Base-by-base conservation (phyloP, 1,284 basidiomycete species). In the Cutaneotrichosporon spelunceum region DNA sequence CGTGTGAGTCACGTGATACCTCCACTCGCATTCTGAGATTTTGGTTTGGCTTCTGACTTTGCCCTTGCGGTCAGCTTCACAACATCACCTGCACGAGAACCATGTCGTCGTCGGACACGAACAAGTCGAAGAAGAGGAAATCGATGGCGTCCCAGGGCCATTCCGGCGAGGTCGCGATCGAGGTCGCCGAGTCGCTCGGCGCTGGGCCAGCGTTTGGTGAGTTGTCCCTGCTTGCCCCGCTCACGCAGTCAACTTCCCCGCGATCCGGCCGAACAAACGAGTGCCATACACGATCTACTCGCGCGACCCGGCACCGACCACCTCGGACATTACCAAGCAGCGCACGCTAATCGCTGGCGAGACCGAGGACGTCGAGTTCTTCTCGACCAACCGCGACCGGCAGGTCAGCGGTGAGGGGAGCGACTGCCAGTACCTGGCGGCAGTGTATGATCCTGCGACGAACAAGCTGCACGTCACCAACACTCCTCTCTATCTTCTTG, bases 121-220 rank as follows among this genome's bases (percentile, higher is more conserved):
- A 67, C 54, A 70, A 68, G 56, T 64, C 66, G 45, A 68, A 70
- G 49, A 76, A 75, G 62, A 66, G 73, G 30, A 76, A 75, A 65
- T 75, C 75, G 11, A 56, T 62, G 26, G 69, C 49, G 24, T n/a
- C 13, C 24, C 49, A 45, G 14, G 26, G 27, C 13, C n/a, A 16
- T 3, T 23, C 36, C 13, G 26, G 49, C 27, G 36, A 52, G 7
- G 57, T 58, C 14, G 29, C 19, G 24, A 27, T 58, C 2, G 36
- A 45, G 11, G 10, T 58, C 24, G 24, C 49, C 5, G 57, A 58
- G 21, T 23, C 57, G 21, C 14, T 44, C 13, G 79, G 83, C 66
- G 76, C 85, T 54, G 89, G 88, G 19, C 89, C 90, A 61, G 83
- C 88, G 30, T 84, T 91, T 68, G 88, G 89, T 90, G 73, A 55